Conservation (phyloP, 176 grass and related monocot genomes). For the Zea luxurians region DNA sequence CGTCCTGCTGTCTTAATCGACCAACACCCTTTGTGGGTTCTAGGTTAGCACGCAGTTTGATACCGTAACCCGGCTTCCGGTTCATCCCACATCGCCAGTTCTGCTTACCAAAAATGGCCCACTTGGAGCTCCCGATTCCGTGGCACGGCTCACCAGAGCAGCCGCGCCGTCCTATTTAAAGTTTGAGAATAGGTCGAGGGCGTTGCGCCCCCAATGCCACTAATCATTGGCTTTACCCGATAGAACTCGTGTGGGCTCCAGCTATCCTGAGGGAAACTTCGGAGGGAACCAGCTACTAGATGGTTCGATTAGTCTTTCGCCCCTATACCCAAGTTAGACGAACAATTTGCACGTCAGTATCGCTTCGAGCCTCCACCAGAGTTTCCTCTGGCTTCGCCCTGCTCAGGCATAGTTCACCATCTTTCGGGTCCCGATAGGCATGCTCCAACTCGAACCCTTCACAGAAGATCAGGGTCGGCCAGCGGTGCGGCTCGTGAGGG, state of each 20-base stretch:
- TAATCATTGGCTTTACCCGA: no score
- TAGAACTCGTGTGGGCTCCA: slow-evolving; percentile 16
- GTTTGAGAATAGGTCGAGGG: no score
- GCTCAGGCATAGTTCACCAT: slow-evolving; percentile 84
- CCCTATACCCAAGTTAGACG: slow-evolving; percentile 34
- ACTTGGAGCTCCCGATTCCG: slow-evolving; percentile 60
- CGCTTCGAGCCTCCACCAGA: slow-evolving; percentile 65
- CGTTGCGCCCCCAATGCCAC: no score
- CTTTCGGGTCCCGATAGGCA: slow-evolving; percentile 78
- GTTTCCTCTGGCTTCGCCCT: slow-evolving; percentile 67
- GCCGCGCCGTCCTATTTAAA: slow-evolving; percentile 45
- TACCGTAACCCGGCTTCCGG: slow-evolving; percentile 57
- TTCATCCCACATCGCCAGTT: slow-evolving; percentile 71
- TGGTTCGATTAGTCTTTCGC: slow-evolving; percentile 48
- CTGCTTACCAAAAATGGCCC: slow-evolving; percentile 72
- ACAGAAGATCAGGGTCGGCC: slow-evolving; percentile 64
- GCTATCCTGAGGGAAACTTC: slow-evolving; percentile 55
- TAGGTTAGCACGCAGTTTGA: slow-evolving; percentile 60
- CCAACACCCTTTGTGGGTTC: background rate
- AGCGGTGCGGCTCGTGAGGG: slow-evolving; percentile 37
- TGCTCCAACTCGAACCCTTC: slow-evolving; percentile 84
- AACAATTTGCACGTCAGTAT: slow-evolving; percentile 40
- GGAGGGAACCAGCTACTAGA: slow-evolving; percentile 51
- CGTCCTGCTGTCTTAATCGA: background rate
- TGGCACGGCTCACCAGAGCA: slow-evolving; percentile 54